Evolutionary conservation across 2,329 filamentous ascomycete genomes (phyloP), one percentile per base, ranked within the genome.

Genomic region (Ilyonectria sp.): DNA sequence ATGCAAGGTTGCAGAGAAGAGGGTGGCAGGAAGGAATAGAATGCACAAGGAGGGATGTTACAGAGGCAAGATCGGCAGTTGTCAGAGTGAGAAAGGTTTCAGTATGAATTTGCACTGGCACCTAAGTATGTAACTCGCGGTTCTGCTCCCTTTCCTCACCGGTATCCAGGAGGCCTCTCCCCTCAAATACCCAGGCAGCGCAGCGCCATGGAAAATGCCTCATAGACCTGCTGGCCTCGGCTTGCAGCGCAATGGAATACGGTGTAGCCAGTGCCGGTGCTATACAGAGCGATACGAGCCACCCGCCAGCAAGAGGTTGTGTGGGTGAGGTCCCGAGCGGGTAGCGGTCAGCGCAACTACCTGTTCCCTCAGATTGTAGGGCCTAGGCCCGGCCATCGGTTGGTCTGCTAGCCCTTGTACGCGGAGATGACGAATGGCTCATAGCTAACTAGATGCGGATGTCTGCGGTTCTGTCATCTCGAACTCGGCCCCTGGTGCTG

Each of bases 221-320:
- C 70, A 72, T 61, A 52, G 9, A 57, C 33, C n/a, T 46, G 15
- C 3, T 37, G 29, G 23, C 19, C 29, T 47, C 6, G 19, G 44
- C 19, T 44, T 23, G 13, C 8, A 23, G 23, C 56, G 37, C 47
- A 64, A 65, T 70, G 50, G 71, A 64, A 53, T 46, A 10, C 11
- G n/a, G 43, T 72, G 70, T 72, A 71, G 47, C 26, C 13, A 4
- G 31, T 40, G 50, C 49, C 67, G 70, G 72, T 19, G 70, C 65
- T 72, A 63, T 72, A 72, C 70, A 71, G 64, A 63, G 33, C 56
- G 60, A 68, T 72, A 72, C 70, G 53, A 40, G 56, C 40, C 40
- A 8, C 43, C 60, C 21, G 23, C 37, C 68, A 49, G 70, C 68
- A 19, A 69, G 35, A 67, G 21, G 43, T 72, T 50, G 70, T 69